Evolutionary conservation across 441 rosid genomes (phyloP).

Genomic region (Capsella rubella): DNA sequence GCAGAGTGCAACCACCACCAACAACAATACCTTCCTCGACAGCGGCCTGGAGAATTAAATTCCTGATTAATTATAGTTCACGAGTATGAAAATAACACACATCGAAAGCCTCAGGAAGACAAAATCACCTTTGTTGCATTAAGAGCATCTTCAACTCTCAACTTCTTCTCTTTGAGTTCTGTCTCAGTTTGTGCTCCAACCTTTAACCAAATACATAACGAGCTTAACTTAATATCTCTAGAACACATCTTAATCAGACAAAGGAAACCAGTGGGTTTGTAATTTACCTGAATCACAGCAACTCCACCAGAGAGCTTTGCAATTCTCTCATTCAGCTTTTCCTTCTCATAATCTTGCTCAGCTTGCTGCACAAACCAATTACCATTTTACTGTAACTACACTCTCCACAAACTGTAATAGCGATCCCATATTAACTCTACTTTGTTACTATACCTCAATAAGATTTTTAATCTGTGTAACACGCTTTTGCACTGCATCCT

Average conservation of each 20-base stretch:
- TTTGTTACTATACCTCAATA: constrained; percentile 56
- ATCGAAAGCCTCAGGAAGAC: neutral
- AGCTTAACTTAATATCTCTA: constrained; percentile 14
- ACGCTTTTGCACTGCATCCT: constrained; percentile 83
- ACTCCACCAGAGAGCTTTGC: constrained; percentile 99
- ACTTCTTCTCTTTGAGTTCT: constrained; percentile 92
- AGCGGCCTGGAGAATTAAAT: constrained; percentile 60
- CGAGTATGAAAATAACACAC: neutral
- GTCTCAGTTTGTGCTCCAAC: constrained; percentile 99
- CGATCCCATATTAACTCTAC: neutral
- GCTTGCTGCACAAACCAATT: constrained; percentile 59
- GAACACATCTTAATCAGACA: neutral
- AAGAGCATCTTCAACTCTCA: constrained; percentile 95
- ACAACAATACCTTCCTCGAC: constrained; percentile 98
- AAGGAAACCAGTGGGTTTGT: neutral
- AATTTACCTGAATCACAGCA: constrained; percentile 88
- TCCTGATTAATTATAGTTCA: constrained; percentile 5
- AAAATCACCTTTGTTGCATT: constrained; percentile 84
- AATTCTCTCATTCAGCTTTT: constrained; percentile 90
- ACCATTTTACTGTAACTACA: neutral
- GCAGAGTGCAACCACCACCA: constrained; percentile 96
- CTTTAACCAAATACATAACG: constrained; percentile 42
- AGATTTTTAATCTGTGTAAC: constrained; percentile 84
- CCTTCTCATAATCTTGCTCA: constrained; percentile 93
- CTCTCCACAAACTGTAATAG: neutral